A percentile compares a stretch with the other conserved stretches of the same genome.
These are phyloP conservation scores for Tulasnella sp. DNA, from an alignment of 768 basidiomycete species.

Conservation along the genomic window DNA sequence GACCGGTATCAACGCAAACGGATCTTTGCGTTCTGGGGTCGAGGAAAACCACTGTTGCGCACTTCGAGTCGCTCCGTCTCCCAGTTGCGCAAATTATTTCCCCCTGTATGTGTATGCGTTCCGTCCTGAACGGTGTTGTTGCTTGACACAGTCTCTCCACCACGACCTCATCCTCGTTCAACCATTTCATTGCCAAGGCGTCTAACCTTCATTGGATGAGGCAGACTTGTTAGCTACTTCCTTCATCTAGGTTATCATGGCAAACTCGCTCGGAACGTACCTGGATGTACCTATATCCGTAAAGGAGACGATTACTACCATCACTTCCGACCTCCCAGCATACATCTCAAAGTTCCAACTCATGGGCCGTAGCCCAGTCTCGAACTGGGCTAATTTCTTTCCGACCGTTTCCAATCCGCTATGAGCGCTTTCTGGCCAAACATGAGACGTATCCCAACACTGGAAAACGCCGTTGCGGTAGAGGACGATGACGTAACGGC, in stretches of 20 bases:
- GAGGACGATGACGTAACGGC: constrained; percentile 24
- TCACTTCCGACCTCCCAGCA: constrained; percentile 18
- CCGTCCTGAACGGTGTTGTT: constrained; percentile 10
- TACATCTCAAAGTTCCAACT: constrained; percentile 29
- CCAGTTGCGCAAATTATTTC: constrained; percentile 20
- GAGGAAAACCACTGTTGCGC: neutral
- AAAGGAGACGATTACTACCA: constrained; percentile 16
- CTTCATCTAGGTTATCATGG: neutral
- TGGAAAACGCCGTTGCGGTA: constrained; percentile 11
- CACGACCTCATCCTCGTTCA: neutral
- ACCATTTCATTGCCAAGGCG: neutral
- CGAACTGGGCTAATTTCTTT: neutral
- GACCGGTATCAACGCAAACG: constrained; percentile 15
- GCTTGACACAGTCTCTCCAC: neutral
- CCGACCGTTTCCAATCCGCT: constrained; percentile 1
- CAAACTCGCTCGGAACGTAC: neutral
- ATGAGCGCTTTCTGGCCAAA: neutral
- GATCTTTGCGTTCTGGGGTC: neutral
- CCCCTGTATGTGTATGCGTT: constrained; percentile 16
- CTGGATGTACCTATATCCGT: neutral
- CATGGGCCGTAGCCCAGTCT: neutral
- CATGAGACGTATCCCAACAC: constrained; percentile 21
- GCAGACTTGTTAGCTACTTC: neutral
- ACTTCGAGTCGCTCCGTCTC: neutral
- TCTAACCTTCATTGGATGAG: neutral